These are phyloP conservation scores for Diaporthe sp. DNA, from an alignment of 2,329 filamentous ascomycete genomes.

Conservation along the genomic window DNA sequence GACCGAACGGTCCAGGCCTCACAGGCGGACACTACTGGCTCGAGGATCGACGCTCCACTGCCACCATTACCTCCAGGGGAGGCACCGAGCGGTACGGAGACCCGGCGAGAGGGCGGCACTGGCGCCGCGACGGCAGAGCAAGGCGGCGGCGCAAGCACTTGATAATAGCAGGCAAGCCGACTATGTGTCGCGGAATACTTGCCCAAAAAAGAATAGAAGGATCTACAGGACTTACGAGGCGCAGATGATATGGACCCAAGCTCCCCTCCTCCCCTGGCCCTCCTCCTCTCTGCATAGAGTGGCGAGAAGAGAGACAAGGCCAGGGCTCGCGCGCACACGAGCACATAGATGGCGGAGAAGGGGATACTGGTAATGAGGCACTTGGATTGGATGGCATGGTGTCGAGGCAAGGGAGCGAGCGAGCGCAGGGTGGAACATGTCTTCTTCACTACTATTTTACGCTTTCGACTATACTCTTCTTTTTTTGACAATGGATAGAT, in stretches of 20 bases:
- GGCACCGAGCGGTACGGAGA: background rate
- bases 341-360: background rate
- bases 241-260: background rate
- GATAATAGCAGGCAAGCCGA: background rate
- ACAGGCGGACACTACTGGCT: constrained; percentile 10
- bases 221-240: constrained; percentile 33
- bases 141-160: background rate
- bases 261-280: background rate
- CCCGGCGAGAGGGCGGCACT: background rate
- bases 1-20: constrained; percentile 21
- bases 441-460: constrained; percentile 6
- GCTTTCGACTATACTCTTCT: constrained; percentile 17
- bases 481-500: constrained; percentile 30
- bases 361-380: constrained; percentile 15
- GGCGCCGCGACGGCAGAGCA: background rate
- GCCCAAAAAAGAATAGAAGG: constrained; percentile 4
- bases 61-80: constrained; percentile 20
- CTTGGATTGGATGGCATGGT: constrained; percentile 10
- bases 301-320: constrained; percentile 6
- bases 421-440: constrained; percentile 23
- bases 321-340: background rate
- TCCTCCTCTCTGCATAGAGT: constrained; percentile 3
- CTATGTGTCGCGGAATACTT: background rate
- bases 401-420: constrained; percentile 28
- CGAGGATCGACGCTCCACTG: constrained; percentile 11